A percentile compares a stretch with the other conserved stretches of the same genome.
These are phyloP conservation scores for Melastoma malabathricum DNA, from an alignment of 345 rosid species.

Conservation along the genomic window DNA sequence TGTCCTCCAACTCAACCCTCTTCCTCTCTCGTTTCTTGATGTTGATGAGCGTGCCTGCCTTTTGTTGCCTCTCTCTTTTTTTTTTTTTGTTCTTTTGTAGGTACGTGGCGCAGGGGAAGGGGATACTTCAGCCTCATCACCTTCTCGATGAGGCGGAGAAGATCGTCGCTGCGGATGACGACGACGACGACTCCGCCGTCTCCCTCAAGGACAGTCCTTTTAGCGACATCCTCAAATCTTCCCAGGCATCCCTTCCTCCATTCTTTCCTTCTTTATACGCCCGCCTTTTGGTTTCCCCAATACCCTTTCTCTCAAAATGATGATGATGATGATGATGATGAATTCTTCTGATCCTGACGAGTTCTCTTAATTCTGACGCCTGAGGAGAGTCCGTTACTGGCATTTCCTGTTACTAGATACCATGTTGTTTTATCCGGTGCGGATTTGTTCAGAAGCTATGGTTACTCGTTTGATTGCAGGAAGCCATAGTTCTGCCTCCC, in stretches of 20 bases:
- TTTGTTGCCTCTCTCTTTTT: constrained; percentile 1
- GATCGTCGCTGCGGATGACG: constrained; percentile 37
- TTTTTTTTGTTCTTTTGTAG: constrained; percentile 17
- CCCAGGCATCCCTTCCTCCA: constrained; percentile 34
- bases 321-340: too few species aligned
- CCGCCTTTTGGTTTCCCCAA: not conserved
- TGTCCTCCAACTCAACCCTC: not conserved
- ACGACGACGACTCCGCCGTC: constrained; percentile 21
- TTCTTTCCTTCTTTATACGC: not conserved
- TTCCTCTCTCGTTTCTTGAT: not conserved
- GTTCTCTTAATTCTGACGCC: too few species aligned
- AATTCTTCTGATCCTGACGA: too few species aligned
- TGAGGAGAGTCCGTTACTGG: too few species aligned
- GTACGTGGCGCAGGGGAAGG: constrained; percentile 89
- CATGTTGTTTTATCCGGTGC: too few species aligned
- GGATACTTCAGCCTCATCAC: constrained; percentile 76
- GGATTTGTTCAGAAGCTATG: not conserved
- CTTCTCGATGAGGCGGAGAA: constrained; percentile 74
- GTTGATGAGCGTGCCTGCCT: constrained; percentile 3
- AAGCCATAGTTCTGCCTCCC: constrained; percentile 91
- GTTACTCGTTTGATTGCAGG: constrained; percentile 25
- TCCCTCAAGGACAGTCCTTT: constrained; percentile 56
- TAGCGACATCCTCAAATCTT: constrained; percentile 58
- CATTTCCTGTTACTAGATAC: too few species aligned
- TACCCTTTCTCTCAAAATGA: not conserved